phyloP scores from a whole-genome alignment of 1,139 yeast species.

The Pichia norvegensis region DNA sequence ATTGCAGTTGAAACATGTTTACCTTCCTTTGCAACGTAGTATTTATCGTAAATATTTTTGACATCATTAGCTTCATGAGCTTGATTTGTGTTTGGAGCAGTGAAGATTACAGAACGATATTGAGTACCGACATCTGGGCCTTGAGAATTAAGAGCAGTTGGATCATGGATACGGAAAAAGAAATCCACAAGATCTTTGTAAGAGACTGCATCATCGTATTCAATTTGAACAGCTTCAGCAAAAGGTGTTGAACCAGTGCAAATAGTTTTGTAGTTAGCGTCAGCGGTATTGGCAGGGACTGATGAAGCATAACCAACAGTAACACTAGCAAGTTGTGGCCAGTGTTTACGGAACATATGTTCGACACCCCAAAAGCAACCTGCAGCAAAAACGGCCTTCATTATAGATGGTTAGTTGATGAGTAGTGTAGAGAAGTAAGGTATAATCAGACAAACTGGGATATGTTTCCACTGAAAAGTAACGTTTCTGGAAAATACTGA shows the following conservation, averaged over 20 bases:
- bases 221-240: slow-evolving; percentile 75
- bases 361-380: slow-evolving; percentile 98
- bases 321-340: slow-evolving; percentile 36
- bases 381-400: slow-evolving; percentile 56
- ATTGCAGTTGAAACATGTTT: slow-evolving; percentile 56
- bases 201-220: slow-evolving; percentile 54
- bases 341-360: slow-evolving; percentile 57
- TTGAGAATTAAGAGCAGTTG: slow-evolving; percentile 51
- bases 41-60: slow-evolving; percentile 36
- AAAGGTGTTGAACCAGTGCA: slow-evolving; percentile 63
- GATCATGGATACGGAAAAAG: slow-evolving; percentile 89
- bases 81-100: slow-evolving; percentile 46
- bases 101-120: slow-evolving; percentile 71
- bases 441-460: neutral
- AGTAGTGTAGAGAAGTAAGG: neutral
- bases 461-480: no score
- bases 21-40: slow-evolving; percentile 26
- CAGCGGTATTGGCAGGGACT: slow-evolving; percentile 77
- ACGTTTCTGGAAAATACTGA: no score
- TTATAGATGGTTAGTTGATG: slow-evolving; percentile 3
- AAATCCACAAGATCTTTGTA: slow-evolving; percentile 65
- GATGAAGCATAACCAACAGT: slow-evolving; percentile 25
- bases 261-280: slow-evolving; percentile 77
- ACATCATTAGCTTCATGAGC: slow-evolving; percentile 34
- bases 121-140: slow-evolving; percentile 84